Evolutionary conservation across 2,329 filamentous ascomycete genomes (phyloP).

Genomic region (Fusarium oxysporum): DNA sequence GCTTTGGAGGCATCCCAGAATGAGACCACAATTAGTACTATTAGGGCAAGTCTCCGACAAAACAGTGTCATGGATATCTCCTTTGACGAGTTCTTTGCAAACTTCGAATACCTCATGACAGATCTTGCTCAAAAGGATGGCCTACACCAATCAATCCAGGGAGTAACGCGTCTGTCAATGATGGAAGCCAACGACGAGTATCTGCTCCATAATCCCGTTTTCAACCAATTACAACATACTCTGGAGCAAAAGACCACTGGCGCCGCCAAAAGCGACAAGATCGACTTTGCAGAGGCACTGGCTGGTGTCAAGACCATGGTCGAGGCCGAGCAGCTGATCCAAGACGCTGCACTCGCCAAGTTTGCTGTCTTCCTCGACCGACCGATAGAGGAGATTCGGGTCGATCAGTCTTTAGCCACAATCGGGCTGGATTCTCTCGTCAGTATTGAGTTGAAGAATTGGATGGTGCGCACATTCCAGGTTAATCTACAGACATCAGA

Average conservation of each 20-base stretch:
- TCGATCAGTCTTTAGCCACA: background rate
- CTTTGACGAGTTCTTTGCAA: slow-evolving; percentile 1
- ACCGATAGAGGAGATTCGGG: background rate
- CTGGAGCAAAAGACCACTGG: background rate
- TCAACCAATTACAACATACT: background rate
- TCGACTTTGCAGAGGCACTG: slow-evolving; percentile 2
- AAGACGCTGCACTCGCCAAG: slow-evolving; percentile 1
- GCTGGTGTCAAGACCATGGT: background rate
- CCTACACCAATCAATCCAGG: slow-evolving; percentile 2
- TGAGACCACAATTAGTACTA: slow-evolving; percentile 1
- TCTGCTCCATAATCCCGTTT: slow-evolving; percentile 1
- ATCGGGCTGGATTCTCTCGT: slow-evolving; percentile 4
- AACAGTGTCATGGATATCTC: slow-evolving; percentile 17
- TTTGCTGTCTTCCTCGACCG: slow-evolving; percentile 11
- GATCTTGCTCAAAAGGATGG: background rate
- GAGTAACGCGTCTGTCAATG: background rate
- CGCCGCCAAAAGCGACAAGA: background rate
- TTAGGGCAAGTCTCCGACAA: background rate
- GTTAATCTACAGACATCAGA: slow-evolving; percentile 9
- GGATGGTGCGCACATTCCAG: slow-evolving; percentile 19
- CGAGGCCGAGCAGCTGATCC: background rate
- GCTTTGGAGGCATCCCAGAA: background rate
- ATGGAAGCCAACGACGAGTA: slow-evolving; percentile 8
- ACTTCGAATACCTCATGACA: slow-evolving; percentile 1
- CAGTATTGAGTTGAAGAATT: slow-evolving; percentile 14